Percentiles rank a stretch among this genome's conserved stretches.
Evolutionary conservation across 371 early-diverging fungal species (phyloP).

Genomic region (Lichtheimia ornata): DNA sequence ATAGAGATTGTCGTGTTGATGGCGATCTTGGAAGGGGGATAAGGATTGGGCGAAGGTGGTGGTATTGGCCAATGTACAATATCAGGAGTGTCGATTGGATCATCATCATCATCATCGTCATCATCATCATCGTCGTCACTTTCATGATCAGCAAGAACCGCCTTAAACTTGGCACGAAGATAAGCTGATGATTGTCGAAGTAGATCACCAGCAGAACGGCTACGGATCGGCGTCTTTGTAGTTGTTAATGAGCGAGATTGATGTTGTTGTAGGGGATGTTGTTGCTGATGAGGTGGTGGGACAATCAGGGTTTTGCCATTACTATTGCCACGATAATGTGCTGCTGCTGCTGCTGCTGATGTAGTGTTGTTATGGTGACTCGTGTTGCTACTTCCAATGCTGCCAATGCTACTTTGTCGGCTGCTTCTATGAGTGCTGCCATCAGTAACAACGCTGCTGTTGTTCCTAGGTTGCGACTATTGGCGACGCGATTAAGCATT

Average conservation of each 20-base stretch:
- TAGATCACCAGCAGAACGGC: slow-evolving; percentile 37
- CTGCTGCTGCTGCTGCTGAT: neutral
- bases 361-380: neutral
- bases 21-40: slow-evolving; percentile 33
- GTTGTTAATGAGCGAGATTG: neutral
- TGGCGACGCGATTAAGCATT: no score
- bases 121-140: neutral
- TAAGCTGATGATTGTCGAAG: slow-evolving; percentile 49
- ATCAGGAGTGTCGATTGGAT: neutral
- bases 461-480: neutral
- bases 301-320: neutral
- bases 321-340: neutral
- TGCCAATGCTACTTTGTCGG: neutral
- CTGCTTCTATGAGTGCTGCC: neutral
- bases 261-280: neutral
- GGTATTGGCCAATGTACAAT: neutral
- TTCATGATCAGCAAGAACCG: slow-evolving; percentile 2
- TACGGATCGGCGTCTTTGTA: slow-evolving; percentile 7
- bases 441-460: neutral
- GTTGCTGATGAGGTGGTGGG: slow-evolving; percentile 4
- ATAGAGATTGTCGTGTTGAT: slow-evolving; percentile 48
- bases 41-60: slow-evolving; percentile 2
- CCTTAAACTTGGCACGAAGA: slow-evolving; percentile 39
- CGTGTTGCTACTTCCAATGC: slow-evolving; percentile 1
- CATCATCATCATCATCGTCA: neutral